Base-by-base conservation (phyloP, 2,329 filamentous ascomycete genomes). In the Gliomastix tumulicola region DNA sequence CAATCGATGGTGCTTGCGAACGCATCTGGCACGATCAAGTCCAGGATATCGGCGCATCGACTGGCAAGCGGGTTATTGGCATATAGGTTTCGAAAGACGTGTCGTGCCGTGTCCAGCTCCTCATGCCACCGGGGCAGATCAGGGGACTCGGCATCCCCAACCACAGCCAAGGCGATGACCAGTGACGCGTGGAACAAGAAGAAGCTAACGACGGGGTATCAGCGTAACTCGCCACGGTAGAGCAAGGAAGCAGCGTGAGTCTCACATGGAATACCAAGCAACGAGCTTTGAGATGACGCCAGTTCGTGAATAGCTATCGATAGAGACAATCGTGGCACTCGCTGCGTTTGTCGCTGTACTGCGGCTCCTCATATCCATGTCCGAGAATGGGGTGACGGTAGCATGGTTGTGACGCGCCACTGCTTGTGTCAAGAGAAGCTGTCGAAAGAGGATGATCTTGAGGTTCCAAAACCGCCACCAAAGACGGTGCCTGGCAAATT, bases 391-490 rank as follows among this genome's bases (percentile, higher is more conserved):
- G 6, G 35, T 19, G 6, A 34, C 34, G 4, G 21, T 21, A 13
- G 30, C n/a, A 7, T 43, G 41, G 25, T 40, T 42, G 12, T 33
- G 41, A n/a, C 44, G 40, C 27, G 41, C 43, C 16, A 54, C 45
- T 6, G 50, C 51, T 7, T 46, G 44, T 15, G 44, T 43, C 16
- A 55, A 43, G 10, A 57, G 37, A 13, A 55, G 37, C 21, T 53
- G 50, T 13, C 53, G 49, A 28, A 55, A 55, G 3, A 55, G 36
- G 21, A 55, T 51, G 25, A 55, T 55, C 34, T 49, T 53, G 10
- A 57, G 28, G 32, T 57, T 57, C 50, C 54, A 55, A 27, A 53
- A 48, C 5, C 54, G 50, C 54, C 54, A 57, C 53, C 50, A 55
- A 3, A 57, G 42, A 17, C 50, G 48, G 13, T 41, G 47, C 15